Evolutionary conservation across 2,329 filamentous ascomycete genomes (phyloP).

Genomic region (Paraphoma sp.): DNA sequence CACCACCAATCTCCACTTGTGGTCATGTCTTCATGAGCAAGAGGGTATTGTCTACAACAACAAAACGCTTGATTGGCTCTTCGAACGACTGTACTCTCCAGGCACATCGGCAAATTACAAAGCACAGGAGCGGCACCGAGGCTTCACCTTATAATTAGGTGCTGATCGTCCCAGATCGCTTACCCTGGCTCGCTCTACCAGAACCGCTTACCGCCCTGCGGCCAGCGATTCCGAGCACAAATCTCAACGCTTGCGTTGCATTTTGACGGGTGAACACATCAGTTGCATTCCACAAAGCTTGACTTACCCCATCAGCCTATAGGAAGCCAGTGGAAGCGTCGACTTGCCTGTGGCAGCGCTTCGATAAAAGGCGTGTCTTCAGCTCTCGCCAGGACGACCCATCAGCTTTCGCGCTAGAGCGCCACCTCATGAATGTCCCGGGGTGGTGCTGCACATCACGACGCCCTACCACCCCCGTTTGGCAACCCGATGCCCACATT

Average conservation of each 20-base stretch:
- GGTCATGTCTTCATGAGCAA: too few relatives aligned
- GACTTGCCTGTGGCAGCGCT: background rate
- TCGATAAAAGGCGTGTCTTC: conserved; percentile 2
- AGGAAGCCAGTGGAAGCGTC: background rate
- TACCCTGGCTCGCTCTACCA: background rate
- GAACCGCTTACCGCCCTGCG: background rate
- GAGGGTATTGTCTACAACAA: too few relatives aligned
- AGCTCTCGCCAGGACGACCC: conserved; percentile 3
- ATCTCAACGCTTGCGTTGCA: background rate
- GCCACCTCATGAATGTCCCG: conserved; percentile 9
- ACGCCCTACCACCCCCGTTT: background rate
- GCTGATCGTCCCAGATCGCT: background rate
- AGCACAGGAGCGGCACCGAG: background rate
- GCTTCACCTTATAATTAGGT: background rate
- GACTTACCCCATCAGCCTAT: background rate
- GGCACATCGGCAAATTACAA: too few relatives aligned
- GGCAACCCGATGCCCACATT: conserved; percentile 1
- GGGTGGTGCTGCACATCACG: conserved; percentile 4
- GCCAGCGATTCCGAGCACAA: background rate
- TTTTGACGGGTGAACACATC: background rate
- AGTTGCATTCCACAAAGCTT: background rate
- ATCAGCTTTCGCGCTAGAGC: conserved; percentile 4
- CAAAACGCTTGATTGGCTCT: background rate
- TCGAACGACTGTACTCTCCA: background rate
- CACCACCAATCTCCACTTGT: background rate